phyloP scores from a whole-genome alignment of 331 rosid genomes.

The Rosa hybrid region DNA sequence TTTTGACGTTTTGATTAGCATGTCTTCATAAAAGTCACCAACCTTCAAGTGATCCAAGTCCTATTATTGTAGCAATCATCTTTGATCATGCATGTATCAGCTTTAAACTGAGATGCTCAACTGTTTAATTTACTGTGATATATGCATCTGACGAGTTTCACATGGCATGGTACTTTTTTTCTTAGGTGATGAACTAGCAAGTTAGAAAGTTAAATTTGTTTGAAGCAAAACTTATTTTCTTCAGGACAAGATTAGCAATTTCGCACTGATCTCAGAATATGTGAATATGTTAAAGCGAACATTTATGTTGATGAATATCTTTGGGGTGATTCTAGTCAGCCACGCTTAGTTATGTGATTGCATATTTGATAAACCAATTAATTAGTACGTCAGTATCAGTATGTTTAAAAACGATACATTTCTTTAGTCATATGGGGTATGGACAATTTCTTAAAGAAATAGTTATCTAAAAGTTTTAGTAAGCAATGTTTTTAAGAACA shows the following conservation, averaged over 20 bases:
- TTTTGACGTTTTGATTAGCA: not conserved
- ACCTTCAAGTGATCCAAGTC: conserved; percentile 3
- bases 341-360: too few species aligned
- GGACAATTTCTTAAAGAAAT: too few species aligned
- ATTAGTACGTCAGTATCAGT: too few species aligned
- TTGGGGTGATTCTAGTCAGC: not conserved
- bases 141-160: not conserved
- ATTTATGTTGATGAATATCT: conserved; percentile 16
- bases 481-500: too few species aligned
- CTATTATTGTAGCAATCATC: conserved; percentile 11
- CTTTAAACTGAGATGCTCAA: not conserved
- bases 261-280: not conserved
- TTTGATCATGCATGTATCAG: not conserved
- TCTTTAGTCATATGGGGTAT: too few species aligned
- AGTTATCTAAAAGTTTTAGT: too few species aligned
- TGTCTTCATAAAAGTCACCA: not conserved
- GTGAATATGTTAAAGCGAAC: not conserved
- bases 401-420: too few species aligned
- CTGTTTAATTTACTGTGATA: not conserved
- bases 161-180: not conserved
- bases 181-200: not conserved
- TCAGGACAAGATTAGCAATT: not conserved
- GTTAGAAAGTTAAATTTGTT: not conserved
- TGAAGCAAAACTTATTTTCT: not conserved
- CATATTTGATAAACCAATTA: too few species aligned